Conservation (phyloP, 805 yeast species). For the Metschnikowia gelsemii region DNA sequence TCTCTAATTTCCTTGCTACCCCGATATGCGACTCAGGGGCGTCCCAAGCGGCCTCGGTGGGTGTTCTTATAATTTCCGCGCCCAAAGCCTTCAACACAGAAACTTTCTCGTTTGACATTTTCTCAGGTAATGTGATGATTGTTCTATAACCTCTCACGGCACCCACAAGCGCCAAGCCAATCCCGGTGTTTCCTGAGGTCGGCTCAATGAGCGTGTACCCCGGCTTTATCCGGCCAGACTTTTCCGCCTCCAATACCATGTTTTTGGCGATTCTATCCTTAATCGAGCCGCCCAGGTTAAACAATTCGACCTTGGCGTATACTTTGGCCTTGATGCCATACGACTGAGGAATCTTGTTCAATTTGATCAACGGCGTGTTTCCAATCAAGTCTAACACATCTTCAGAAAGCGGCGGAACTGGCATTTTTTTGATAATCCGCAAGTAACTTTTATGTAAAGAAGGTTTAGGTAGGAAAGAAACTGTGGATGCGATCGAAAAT, state of each 20-base stretch:
- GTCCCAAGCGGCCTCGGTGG: constrained; percentile 92
- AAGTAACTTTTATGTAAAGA: no score
- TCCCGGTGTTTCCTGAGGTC: constrained; percentile 90
- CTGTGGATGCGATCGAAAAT: constrained; percentile 9
- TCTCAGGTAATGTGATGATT: constrained; percentile 84
- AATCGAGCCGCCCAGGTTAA: constrained; percentile 89
- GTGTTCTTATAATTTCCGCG: constrained; percentile 88
- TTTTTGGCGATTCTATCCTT: constrained; percentile 85
- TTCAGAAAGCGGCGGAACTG: constrained; percentile 43
- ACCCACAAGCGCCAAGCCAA: constrained; percentile 82
- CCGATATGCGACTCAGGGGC: constrained; percentile 90
- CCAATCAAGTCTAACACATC: constrained; percentile 76
- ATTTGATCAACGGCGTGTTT: constrained; percentile 74
- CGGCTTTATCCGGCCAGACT: constrained; percentile 74
- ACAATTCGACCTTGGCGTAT: constrained; percentile 74
- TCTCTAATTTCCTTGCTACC: constrained; percentile 75
- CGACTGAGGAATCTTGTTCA: constrained; percentile 75
- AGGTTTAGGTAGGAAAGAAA: no score
- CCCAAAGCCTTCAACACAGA: constrained; percentile 85
- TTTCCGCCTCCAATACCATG: constrained; percentile 85
- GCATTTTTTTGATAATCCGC: no score
- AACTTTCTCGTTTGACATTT: constrained; percentile 89
- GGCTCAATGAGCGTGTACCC: constrained; percentile 85
- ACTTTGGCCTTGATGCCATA: constrained; percentile 70
- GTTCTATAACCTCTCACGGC: constrained; percentile 86